Conservation (phyloP, 1,139 yeast species). For the Hanseniaspora uvarum region DNA sequence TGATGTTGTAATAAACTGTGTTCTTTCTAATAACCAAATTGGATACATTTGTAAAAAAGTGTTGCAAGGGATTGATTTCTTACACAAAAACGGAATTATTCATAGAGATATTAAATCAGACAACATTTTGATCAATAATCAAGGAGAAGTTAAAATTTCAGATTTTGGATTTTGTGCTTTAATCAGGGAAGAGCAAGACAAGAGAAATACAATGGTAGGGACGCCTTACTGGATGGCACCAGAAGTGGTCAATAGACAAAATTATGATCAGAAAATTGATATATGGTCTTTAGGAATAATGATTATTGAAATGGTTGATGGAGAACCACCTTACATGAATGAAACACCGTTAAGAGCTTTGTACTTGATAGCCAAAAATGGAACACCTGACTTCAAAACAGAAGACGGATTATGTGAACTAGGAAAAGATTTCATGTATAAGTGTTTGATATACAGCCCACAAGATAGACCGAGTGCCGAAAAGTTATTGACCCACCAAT, state of each 20-base stretch:
- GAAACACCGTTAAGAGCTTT: slow-evolving; percentile 87
- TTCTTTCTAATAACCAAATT: slow-evolving; percentile 95
- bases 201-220: slow-evolving; percentile 97
- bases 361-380: slow-evolving; percentile 87
- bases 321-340: slow-evolving; percentile 94
- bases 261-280: slow-evolving; percentile 94
- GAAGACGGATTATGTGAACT: slow-evolving; percentile 66
- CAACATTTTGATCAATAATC: slow-evolving; percentile 68
- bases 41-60: slow-evolving; percentile 95
- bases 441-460: slow-evolving; percentile 77
- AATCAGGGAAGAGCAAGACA: slow-evolving; percentile 71
- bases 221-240: slow-evolving; percentile 99
- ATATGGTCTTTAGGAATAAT: slow-evolving; percentile 96
- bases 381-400: slow-evolving; percentile 86
- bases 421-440: slow-evolving; percentile 58
- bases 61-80: slow-evolving; percentile 67
- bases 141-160: slow-evolving; percentile 83
- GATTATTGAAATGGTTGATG: slow-evolving; percentile 98
- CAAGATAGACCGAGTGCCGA: slow-evolving; percentile 75
- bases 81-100: slow-evolving; percentile 88
- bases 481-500: slow-evolving; percentile 61
- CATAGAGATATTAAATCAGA: slow-evolving; percentile 96
- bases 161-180: slow-evolving; percentile 85
- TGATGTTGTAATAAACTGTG: slow-evolving; percentile 88
- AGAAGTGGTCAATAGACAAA: slow-evolving; percentile 86